phyloP scores from a whole-genome alignment of 2,329 filamentous ascomycete genomes.

The Aspergillus pseudoviridinutans region DNA sequence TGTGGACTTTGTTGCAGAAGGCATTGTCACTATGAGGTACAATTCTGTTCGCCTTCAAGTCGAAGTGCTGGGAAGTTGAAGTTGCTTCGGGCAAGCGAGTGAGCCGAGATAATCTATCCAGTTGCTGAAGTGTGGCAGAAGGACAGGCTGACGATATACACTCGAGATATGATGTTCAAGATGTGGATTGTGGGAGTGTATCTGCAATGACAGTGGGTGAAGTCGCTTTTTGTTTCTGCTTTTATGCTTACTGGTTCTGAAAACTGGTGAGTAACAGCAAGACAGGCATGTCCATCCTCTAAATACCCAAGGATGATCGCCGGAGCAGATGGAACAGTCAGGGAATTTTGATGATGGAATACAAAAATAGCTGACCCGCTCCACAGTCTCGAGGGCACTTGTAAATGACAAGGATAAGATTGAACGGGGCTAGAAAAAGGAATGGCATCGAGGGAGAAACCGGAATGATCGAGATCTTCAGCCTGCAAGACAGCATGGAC shows the following conservation, averaged over 20 bases:
- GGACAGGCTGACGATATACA: neutral
- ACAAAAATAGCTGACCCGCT: constrained; percentile 2
- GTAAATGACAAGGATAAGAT: neutral
- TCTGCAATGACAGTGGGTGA: neutral
- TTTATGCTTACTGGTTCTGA: neutral
- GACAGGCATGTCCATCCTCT: neutral
- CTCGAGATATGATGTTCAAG: neutral
- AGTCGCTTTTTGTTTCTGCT: neutral
- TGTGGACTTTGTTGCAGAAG: constrained; percentile 5
- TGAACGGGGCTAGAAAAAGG: constrained; percentile 1
- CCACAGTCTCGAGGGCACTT: neutral
- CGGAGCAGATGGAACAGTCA: neutral
- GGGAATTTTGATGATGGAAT: constrained; percentile 1
- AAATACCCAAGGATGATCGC: neutral
- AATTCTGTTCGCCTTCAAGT: neutral
- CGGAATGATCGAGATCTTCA: constrained; percentile 18
- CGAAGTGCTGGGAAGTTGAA: neutral
- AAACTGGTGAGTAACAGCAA: neutral
- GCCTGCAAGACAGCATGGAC: constrained; percentile 5
- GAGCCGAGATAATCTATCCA: neutral
- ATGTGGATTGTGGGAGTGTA: neutral
- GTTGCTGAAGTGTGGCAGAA: neutral
- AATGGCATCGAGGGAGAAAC: constrained; percentile 2
- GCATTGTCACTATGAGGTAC: neutral
- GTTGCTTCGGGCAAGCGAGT: neutral